phyloP scores from a whole-genome alignment of 2,329 filamentous ascomycete species.

The Chalaropsis thielavioides region DNA sequence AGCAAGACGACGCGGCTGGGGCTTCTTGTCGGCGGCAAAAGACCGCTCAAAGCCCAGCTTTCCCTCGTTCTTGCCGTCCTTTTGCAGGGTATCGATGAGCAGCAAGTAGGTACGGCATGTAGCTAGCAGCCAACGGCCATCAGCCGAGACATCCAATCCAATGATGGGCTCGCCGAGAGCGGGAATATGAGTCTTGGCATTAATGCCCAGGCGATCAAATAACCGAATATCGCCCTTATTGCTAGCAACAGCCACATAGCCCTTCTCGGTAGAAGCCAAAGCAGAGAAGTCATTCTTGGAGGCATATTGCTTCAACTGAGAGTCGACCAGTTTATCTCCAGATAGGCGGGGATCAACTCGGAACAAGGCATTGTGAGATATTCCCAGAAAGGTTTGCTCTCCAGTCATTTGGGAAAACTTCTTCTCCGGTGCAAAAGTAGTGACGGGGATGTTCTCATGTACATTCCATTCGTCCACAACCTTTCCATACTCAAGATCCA shows the following conservation, averaged over 20 bases:
- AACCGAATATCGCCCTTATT: conserved; percentile 96
- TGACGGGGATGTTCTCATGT: conserved; percentile 86
- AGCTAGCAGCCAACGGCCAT: conserved; percentile 88
- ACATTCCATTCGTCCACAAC: conserved; percentile 98
- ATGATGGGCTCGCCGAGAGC: conserved; percentile 90
- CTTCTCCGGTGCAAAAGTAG: conserved; percentile 85
- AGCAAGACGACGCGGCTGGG: conserved; percentile 77
- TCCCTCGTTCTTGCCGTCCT: conserved; percentile 87
- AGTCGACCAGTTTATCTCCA: conserved; percentile 84
- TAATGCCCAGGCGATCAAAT: conserved; percentile 91
- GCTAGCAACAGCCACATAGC: conserved; percentile 89
- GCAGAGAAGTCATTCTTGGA: conserved; percentile 97
- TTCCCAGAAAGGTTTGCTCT: conserved; percentile 87
- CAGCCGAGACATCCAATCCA: conserved; percentile 85
- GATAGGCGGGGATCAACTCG: conserved; percentile 81
- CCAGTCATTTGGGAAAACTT: conserved; percentile 97
- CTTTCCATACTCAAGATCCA: conserved; percentile 97
- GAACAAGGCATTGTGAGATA: conserved; percentile 85
- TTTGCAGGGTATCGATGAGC: conserved; percentile 81
- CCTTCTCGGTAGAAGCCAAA: conserved; percentile 86
- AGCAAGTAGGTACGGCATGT: conserved; percentile 91
- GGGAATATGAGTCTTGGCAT: conserved; percentile 92
- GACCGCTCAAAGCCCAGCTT: conserved; percentile 95
- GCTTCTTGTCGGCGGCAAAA: conserved; percentile 85
- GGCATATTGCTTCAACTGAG: conserved; percentile 85